These are phyloP conservation scores for Rhodotorula babjevae DNA, from an alignment of 768 basidiomycete species.

Conservation along the genomic window DNA sequence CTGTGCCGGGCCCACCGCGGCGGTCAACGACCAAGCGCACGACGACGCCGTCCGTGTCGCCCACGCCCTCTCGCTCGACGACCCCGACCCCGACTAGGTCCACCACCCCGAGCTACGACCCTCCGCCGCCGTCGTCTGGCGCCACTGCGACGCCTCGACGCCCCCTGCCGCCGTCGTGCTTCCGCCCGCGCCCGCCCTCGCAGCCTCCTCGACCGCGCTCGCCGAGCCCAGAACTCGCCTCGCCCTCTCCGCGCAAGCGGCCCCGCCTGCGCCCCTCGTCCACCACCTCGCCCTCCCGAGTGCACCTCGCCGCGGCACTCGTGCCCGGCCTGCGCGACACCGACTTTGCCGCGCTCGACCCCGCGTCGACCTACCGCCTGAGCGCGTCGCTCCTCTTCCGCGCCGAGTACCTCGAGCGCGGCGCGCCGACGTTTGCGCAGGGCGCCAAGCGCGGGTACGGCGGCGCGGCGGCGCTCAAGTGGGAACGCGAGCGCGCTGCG, in stretches of 20 bases:
- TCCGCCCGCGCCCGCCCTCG: background rate
- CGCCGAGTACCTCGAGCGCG: background rate
- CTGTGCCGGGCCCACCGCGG: background rate
- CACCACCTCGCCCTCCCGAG: background rate
- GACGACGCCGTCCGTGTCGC: background rate
- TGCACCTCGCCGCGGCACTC: background rate
- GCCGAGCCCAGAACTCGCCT: background rate
- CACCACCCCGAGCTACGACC: background rate
- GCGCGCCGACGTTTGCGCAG: slow-evolving; percentile 1
- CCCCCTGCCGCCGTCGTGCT: background rate
- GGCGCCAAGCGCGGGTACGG: background rate
- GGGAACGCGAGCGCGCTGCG: background rate
- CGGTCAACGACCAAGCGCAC: background rate
- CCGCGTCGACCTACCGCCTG: background rate
- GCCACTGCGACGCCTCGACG: background rate
- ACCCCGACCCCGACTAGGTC: background rate
- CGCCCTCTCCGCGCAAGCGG: background rate
- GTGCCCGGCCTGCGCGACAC: background rate
- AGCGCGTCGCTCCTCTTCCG: slow-evolving; percentile 2
- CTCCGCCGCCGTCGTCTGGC: background rate
- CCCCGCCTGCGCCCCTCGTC: background rate
- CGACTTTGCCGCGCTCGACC: background rate
- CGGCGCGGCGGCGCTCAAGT: background rate
- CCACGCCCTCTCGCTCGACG: background rate
- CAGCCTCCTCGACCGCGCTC: background rate